Conservation (phyloP, 2,329 filamentous ascomycete genomes). For the Thelonectria rubi region DNA sequence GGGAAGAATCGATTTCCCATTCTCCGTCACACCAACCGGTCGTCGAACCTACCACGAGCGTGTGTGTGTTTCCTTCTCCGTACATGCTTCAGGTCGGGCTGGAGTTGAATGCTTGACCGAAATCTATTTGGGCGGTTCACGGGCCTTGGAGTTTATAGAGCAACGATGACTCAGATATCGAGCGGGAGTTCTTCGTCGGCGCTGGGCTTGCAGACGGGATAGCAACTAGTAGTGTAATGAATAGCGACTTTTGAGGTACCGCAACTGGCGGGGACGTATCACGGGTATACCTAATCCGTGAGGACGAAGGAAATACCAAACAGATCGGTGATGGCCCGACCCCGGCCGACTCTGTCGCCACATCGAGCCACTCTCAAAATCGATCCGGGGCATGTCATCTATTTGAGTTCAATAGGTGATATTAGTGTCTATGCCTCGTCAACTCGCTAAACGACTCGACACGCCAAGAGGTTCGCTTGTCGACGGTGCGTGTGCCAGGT, state of each 20-base stretch:
- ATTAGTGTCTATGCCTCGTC: constrained; percentile 5
- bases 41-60: not conserved
- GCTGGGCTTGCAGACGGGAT: no score
- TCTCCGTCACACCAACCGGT: not conserved
- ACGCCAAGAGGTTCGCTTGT: not conserved
- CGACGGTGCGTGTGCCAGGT: not conserved
- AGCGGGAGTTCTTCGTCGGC: no score
- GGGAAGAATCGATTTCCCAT: not conserved
- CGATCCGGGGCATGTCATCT: not conserved
- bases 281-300: no score
- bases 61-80: not conserved
- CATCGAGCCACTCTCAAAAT: not conserved
- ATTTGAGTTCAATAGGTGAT: constrained; percentile 9
- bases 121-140: not conserved
- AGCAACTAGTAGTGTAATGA: no score
- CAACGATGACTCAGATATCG: no score
- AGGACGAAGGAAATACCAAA: no score
- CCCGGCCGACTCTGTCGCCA: no score
- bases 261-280: no score
- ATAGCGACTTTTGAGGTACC: no score
- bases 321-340: no score
- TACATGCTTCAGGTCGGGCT: not conserved
- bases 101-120: not conserved
- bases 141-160: no score
- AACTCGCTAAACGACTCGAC: not conserved